Evolutionary conservation across 108 stramenopile genomes (phyloP).

Genomic region (Phaeodactylum tricornutum): DNA sequence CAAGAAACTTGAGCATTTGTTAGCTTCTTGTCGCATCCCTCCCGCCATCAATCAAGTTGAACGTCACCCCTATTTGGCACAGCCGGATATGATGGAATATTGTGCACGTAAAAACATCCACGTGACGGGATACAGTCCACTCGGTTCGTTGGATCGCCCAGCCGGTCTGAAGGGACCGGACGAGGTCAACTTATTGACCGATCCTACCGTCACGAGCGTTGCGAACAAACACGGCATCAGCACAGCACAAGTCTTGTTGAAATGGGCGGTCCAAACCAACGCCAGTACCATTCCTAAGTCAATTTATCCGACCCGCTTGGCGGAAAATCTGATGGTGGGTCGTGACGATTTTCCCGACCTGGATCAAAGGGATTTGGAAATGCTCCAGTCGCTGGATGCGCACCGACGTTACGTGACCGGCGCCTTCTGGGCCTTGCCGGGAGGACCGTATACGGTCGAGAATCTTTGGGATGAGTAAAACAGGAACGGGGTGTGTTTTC

Average conservation of each 20-base stretch:
- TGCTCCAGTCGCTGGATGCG: conserved; percentile 8
- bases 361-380: conserved; percentile 12
- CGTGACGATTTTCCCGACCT: too few relatives aligned
- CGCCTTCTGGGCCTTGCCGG: conserved; percentile 4
- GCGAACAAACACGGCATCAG: conserved; percentile 11
- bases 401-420: conserved; percentile 18
- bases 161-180: background rate
- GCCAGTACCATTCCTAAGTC: conserved; percentile 29
- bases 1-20: conserved; percentile 16
- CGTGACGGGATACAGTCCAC: conserved; percentile 32
- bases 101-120: conserved; percentile 29
- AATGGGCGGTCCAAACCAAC: conserved; percentile 26
- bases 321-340: conserved; percentile 14
- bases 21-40: conserved; percentile 17
- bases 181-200: conserved; percentile 3
- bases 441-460: conserved; percentile 19
- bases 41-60: conserved; percentile 61
- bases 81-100: conserved; percentile 27
- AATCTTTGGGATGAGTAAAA: conserved; percentile 19
- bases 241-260: conserved; percentile 23
- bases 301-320: conserved; percentile 4
- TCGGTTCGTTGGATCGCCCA: conserved; percentile 36
- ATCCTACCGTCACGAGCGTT: conserved; percentile 1
- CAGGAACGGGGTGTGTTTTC: too few relatives aligned
- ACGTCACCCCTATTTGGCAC: conserved; percentile 40